Conservation (phyloP, 2,329 filamentous ascomycete genomes). For the Fulvia fulva region DNA sequence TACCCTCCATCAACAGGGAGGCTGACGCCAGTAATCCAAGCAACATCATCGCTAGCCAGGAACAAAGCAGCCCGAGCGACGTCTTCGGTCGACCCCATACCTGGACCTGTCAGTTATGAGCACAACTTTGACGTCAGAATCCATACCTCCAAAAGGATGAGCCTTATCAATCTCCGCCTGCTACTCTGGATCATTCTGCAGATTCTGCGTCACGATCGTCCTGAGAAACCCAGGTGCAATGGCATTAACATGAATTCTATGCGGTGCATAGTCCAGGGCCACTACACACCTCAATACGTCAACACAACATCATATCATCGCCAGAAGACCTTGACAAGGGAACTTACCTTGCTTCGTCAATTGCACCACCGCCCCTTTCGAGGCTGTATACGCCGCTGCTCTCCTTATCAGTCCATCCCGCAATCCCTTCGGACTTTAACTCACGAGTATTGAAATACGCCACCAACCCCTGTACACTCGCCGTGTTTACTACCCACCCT, state of each 20-base stretch:
- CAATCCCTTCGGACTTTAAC: conserved; percentile 1
- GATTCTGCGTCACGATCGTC: conserved; percentile 38
- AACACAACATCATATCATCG: not conserved
- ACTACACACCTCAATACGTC: conserved; percentile 22
- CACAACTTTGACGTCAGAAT: not conserved
- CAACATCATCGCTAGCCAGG: conserved; percentile 42
- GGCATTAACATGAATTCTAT: conserved; percentile 42
- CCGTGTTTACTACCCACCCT: conserved; percentile 40
- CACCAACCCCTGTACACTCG: conserved; percentile 35
- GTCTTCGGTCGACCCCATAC: conserved; percentile 31
- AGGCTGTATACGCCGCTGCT: conserved; percentile 42
- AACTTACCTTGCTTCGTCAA: conserved; percentile 39
- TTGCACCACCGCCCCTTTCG: conserved; percentile 46
- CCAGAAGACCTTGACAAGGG: not conserved
- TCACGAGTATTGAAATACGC: conserved; percentile 29
- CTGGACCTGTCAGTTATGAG: conserved; percentile 1
- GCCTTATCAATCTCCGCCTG: conserved; percentile 27
- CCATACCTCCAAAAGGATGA: conserved; percentile 34
- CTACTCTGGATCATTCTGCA: conserved; percentile 31
- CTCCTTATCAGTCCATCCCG: not conserved
- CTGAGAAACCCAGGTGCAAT: conserved; percentile 40
- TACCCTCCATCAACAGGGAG: conserved; percentile 11
- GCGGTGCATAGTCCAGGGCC: conserved; percentile 30
- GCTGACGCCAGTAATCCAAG: conserved; percentile 11
- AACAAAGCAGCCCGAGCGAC: conserved; percentile 45